Evolutionary conservation across 2,329 filamentous ascomycete species (phyloP), one percentile per base, ranked within the genome.

Genomic region (Hypoxylon rubiginosum): DNA sequence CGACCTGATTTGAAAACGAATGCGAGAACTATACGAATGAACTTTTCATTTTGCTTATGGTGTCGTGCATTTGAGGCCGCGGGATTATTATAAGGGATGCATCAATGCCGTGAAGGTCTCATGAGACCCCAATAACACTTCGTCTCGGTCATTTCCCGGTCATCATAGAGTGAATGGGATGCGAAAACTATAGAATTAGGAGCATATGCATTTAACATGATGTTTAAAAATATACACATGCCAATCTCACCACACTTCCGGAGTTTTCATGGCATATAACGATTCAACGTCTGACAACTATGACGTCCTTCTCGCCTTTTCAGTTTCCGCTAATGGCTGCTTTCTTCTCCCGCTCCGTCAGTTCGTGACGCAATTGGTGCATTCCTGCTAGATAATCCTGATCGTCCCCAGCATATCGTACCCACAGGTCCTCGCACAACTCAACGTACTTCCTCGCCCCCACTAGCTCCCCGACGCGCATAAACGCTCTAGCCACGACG

Each of bases 401-500:
- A 19, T 69, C 67, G 11, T 63, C 64, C 19, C 67, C 67, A 15
- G 64, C 67, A 17, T 65, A 69, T 11, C 51, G 58, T 15, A 61
- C 28, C 67, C 64, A 69, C 17, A 69, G 26, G 10, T 69, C 43
- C 49, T 67, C 67, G 36, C 64, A 63, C 8, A 64, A 15, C 2
- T 64, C 64, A 0, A 69, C 64, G n/a, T 69, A 69, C 24, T 36
- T 65, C 49, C 56, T 61, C 15, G 62, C 67, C 17, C 21, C 58
- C 8, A 28, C 48, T 4, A 67, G 17, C 24, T 65, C 56, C 8
- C 52, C 58, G 11, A 52, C 39, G 10, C 58, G 51, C 67, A 69
- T 67, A 19, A 63, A 67, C 28, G 67, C 64, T 24, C 67, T 60
- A 3, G 67, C 64, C 4, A 69, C 53, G 1, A 52, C 55, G n/a